phyloP scores from a whole-genome alignment of 108 stramenopile genomes.

The Aurantiochytrium sp. region DNA sequence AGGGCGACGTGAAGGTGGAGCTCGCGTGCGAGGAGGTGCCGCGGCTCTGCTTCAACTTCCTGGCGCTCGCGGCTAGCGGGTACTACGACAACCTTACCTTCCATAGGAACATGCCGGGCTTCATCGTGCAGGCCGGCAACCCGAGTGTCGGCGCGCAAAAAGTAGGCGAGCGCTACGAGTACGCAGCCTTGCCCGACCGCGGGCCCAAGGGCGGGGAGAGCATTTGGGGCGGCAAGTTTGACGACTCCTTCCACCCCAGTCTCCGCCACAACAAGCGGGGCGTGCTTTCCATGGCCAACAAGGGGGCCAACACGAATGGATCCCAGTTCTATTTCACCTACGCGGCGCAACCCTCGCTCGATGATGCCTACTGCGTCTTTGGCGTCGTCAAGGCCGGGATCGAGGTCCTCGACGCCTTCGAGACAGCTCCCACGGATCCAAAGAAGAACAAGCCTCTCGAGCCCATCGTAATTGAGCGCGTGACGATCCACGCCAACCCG shows the following conservation, averaged over 20 bases:
- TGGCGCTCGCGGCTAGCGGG: constrained; percentile 75
- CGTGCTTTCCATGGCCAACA: constrained; percentile 86
- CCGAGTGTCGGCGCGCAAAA: constrained; percentile 59
- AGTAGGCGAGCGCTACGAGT: constrained; percentile 32
- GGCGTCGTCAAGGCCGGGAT: constrained; percentile 84
- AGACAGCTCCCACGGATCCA: constrained; percentile 74
- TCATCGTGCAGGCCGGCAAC: constrained; percentile 95
- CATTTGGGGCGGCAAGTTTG: constrained; percentile 92
- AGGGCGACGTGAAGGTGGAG: constrained; percentile 89
- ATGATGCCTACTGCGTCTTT: constrained; percentile 91
- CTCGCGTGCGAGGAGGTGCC: constrained; percentile 92
- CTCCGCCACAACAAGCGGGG: constrained; percentile 81
- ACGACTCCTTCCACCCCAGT: constrained; percentile 88
- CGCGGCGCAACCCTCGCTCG: constrained; percentile 82
- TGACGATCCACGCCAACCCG: constrained; percentile 96
- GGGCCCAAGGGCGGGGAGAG: constrained; percentile 70
- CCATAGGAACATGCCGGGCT: constrained; percentile 86
- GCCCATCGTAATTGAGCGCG: constrained; percentile 72
- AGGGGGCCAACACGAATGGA: constrained; percentile 74
- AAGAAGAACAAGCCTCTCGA: constrained; percentile 79
- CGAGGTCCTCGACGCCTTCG: constrained; percentile 88
- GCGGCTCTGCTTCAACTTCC: constrained; percentile 79
- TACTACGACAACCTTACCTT: constrained; percentile 86
- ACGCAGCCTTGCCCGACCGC: not conserved
- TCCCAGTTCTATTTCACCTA: constrained; percentile 92